Conservation (phyloP, 306 rosid species). For the Cicer cuneatum region DNA sequence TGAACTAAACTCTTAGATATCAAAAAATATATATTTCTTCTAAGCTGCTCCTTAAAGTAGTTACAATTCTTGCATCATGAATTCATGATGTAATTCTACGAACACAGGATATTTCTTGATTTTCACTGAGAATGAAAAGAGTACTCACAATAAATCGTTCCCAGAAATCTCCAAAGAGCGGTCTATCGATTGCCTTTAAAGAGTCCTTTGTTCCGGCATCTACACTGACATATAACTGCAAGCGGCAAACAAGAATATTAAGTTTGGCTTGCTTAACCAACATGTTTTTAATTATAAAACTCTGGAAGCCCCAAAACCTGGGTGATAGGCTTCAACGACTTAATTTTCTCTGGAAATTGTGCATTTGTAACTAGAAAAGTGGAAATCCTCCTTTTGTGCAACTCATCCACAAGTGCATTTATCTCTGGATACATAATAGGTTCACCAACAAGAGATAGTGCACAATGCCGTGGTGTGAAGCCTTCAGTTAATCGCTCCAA, state of each 20-base stretch:
- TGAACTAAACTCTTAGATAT: slow-evolving; percentile 13
- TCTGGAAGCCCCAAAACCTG: slow-evolving; percentile 61
- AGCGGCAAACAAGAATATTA: slow-evolving; percentile 39
- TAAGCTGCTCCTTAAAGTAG: slow-evolving; percentile 18
- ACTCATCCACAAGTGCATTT: slow-evolving; percentile 84
- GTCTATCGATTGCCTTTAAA: slow-evolving; percentile 97
- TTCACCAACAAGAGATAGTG: slow-evolving; percentile 98
- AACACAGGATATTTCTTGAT: slow-evolving; percentile 14
- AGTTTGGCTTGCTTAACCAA: slow-evolving; percentile 22
- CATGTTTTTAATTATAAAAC: slow-evolving; percentile 28
- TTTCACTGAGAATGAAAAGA: slow-evolving; percentile 23
- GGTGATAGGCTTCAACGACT: slow-evolving; percentile 73
- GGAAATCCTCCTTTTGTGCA: slow-evolving; percentile 81
- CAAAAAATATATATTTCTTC: not conserved
- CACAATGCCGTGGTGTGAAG: slow-evolving; percentile 92
- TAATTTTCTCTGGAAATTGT: slow-evolving; percentile 93
- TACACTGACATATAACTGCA: slow-evolving; percentile 95
- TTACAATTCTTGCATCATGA: slow-evolving; percentile 11
- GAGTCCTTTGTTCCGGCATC: slow-evolving; percentile 97
- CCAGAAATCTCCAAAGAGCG: slow-evolving; percentile 99
- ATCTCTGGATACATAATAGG: slow-evolving; percentile 99
- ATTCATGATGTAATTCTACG: slow-evolving; percentile 18
- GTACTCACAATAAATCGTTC: slow-evolving; percentile 86
- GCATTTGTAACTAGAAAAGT: slow-evolving; percentile 98
- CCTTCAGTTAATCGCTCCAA: slow-evolving; percentile 90